phyloP scores from a whole-genome alignment of 108 stramenopile species.

The Fragilaria radians region DNA sequence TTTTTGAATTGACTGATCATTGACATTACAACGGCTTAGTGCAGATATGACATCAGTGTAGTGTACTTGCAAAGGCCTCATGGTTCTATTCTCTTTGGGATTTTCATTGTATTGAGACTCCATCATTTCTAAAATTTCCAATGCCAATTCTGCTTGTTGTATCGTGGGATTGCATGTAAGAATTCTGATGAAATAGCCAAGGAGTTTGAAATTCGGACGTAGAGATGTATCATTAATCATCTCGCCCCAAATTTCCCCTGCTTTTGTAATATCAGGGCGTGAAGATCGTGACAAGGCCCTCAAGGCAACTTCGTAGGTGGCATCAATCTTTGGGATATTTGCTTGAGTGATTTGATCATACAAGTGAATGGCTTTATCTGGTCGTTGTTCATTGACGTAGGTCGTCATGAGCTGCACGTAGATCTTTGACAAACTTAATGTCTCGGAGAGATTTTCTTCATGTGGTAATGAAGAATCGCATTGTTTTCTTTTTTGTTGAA shows the following conservation, averaged over 20 bases:
- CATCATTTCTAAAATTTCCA: conserved; percentile 42
- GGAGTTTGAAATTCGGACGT: not conserved
- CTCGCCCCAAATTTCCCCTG: not conserved
- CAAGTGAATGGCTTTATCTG: not conserved
- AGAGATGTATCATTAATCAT: not conserved
- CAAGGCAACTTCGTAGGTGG: conserved; percentile 1
- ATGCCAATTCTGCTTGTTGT: conserved; percentile 41
- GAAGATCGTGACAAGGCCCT: not conserved
- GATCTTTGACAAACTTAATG: no score
- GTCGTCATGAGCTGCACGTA: no score
- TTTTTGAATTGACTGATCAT: not conserved
- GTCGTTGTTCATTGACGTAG: not conserved
- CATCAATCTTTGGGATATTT: not conserved
- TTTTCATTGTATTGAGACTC: conserved; percentile 13
- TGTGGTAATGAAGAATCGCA: no score
- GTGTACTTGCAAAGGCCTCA: not conserved
- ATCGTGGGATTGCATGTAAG: conserved; percentile 45
- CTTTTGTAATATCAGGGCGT: not conserved
- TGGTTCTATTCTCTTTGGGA: not conserved
- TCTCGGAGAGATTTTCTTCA: no score
- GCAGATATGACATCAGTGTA: conserved; percentile 10
- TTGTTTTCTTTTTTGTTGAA: no score
- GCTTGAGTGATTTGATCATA: not conserved
- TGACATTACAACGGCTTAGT: not conserved
- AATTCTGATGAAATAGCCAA: conserved; percentile 29